phyloP scores from a whole-genome alignment of 2,329 filamentous ascomycete species.

The Penicillium vulpinum region DNA sequence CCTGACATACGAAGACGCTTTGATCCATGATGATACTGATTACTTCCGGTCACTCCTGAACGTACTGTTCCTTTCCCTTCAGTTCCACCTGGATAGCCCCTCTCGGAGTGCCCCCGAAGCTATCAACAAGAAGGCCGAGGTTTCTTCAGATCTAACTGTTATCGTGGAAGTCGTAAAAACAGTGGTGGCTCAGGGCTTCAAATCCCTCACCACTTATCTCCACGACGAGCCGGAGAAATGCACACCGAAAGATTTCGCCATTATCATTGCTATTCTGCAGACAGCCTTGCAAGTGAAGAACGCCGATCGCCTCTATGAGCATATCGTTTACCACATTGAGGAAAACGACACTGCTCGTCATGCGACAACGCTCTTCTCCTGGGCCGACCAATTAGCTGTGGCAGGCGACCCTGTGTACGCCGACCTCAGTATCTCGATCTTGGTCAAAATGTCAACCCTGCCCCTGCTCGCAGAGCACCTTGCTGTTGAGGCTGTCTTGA shows the following conservation, averaged over 20 bases:
- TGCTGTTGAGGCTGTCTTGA: conserved; percentile 80
- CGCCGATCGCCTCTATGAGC: conserved; percentile 68
- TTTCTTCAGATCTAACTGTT: conserved; percentile 53
- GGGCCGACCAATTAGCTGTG: conserved; percentile 79
- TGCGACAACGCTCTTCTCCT: conserved; percentile 85
- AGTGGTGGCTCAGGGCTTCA: conserved; percentile 79
- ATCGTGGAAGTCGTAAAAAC: conserved; percentile 78
- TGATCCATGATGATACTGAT: conserved; percentile 57
- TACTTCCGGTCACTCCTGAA: conserved; percentile 85
- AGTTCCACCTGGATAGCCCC: conserved; percentile 46
- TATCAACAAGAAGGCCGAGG: conserved; percentile 37
- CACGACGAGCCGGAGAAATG: conserved; percentile 70
- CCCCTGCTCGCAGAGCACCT: conserved; percentile 83
- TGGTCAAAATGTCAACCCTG: conserved; percentile 82
- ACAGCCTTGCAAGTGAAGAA: conserved; percentile 77
- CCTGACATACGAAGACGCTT: conserved; percentile 60
- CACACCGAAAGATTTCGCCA: conserved; percentile 76
- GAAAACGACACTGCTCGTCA: conserved; percentile 71
- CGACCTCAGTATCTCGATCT: conserved; percentile 83
- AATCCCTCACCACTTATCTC: conserved; percentile 74
- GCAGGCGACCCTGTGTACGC: conserved; percentile 87
- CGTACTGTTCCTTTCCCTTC: conserved; percentile 78
- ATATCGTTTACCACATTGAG: conserved; percentile 69
- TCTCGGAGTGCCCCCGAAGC: conserved; percentile 38
- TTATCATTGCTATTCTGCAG: conserved; percentile 86